These are phyloP conservation scores for Pseudopyrenochaeta lycopersici DNA, from an alignment of 2,329 filamentous ascomycete genomes.

Conservation along the genomic window DNA sequence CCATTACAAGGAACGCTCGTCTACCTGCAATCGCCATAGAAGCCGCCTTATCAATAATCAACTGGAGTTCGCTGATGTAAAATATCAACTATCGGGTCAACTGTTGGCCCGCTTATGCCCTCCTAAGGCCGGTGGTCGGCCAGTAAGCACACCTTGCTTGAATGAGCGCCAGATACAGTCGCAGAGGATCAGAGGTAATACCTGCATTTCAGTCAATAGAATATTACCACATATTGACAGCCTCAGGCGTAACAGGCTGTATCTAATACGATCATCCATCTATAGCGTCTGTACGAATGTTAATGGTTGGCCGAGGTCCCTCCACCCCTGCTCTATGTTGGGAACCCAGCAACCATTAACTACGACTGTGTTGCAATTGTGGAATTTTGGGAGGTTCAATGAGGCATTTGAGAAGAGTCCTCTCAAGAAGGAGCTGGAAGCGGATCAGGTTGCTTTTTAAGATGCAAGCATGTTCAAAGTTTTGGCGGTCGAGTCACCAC, in stretches of 20 bases:
- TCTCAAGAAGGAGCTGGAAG: constrained; percentile 7
- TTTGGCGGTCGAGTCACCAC: constrained; percentile 24
- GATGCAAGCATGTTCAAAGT: constrained; percentile 18
- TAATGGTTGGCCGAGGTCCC: constrained; percentile 3
- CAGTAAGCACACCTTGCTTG: background rate
- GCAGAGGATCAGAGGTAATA: background rate
- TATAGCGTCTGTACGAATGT: too few relatives aligned
- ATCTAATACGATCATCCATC: too few relatives aligned
- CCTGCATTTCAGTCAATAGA: background rate
- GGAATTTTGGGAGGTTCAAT: constrained; percentile 25
- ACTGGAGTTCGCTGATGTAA: too few relatives aligned
- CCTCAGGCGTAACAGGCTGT: too few relatives aligned
- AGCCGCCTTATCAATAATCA: too few relatives aligned
- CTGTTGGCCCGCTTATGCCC: background rate
- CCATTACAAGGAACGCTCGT: too few relatives aligned
- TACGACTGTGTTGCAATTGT: constrained; percentile 31
- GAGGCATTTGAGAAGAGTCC: constrained; percentile 14
- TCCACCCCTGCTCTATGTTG: constrained; percentile 14
- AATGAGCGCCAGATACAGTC: background rate
- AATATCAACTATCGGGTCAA: too few relatives aligned
- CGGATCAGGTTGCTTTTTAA: constrained; percentile 22
- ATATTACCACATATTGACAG: constrained; percentile 18
- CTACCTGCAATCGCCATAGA: too few relatives aligned
- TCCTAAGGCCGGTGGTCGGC: background rate
- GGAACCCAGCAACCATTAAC: constrained; percentile 9